A percentile compares a stretch with the other conserved stretches of the same genome.
Conservation (phyloP, 768 basidiomycete genomes). For the Kwoniella heveanensis region DNA sequence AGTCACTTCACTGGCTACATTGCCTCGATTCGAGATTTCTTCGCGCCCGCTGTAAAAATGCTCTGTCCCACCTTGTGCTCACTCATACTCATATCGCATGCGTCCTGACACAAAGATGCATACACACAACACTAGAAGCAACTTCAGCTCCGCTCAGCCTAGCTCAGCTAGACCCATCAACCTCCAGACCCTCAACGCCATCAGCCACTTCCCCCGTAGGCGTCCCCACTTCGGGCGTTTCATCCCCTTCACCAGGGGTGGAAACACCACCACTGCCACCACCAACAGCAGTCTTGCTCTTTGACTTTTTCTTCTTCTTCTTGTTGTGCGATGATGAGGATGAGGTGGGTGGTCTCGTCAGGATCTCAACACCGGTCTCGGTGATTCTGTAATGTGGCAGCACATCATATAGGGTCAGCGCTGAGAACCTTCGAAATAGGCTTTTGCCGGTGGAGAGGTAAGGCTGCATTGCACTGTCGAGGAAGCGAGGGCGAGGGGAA, state of each 20-base stretch:
- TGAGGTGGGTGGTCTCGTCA: slow-evolving; percentile 63
- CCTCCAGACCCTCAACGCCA: slow-evolving; percentile 24
- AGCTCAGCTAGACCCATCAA: slow-evolving; percentile 9
- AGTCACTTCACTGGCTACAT: too few species aligned
- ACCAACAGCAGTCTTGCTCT: neutral
- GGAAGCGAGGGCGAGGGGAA: neutral
- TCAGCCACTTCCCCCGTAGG: slow-evolving; percentile 31
- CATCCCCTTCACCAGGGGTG: slow-evolving; percentile 14
- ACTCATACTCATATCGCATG: too few species aligned
- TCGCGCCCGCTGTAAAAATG: too few species aligned
- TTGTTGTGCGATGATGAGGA: slow-evolving; percentile 24
- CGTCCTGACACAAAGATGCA: too few species aligned
- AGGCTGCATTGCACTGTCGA: too few species aligned
- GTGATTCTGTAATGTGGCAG: slow-evolving; percentile 67
- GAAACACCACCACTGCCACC: neutral
- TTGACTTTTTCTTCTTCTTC: slow-evolving; percentile 39
- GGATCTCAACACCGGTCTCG: slow-evolving; percentile 82
- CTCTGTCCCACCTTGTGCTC: too few species aligned
- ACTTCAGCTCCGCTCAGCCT: neutral
- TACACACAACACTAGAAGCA: too few species aligned
- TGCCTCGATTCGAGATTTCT: too few species aligned
- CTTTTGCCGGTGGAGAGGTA: neutral
- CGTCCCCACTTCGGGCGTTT: slow-evolving; percentile 27
- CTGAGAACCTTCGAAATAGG: too few species aligned
- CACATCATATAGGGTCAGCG: neutral